phyloP scores from a whole-genome alignment of 2,329 filamentous ascomycete species.

The Drechmeria coniospora region DNA sequence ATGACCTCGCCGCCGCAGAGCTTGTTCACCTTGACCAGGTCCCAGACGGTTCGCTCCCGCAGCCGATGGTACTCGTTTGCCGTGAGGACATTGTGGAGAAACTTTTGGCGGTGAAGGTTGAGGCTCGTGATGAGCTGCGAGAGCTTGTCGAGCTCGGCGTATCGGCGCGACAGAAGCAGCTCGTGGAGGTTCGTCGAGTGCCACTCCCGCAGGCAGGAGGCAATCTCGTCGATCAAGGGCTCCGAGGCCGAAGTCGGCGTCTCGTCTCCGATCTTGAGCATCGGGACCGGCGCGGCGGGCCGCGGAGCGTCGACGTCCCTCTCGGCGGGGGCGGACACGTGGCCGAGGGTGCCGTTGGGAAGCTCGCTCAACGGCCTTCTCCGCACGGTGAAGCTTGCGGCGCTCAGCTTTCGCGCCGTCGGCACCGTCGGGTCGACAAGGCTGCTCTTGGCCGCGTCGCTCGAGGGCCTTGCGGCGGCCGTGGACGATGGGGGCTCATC shows the following conservation, averaged over 20 bases:
- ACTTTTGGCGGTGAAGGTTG: constrained; percentile 72
- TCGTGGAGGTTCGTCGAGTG: constrained; percentile 95
- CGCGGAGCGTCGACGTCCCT: constrained; percentile 56
- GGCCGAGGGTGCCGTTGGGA: constrained; percentile 23
- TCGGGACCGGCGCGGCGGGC: constrained; percentile 83
- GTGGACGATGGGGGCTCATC: constrained; percentile 11
- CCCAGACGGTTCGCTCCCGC: constrained; percentile 87
- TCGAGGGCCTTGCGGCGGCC: constrained; percentile 15
- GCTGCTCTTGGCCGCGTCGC: constrained; percentile 40
- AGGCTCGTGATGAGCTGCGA: constrained; percentile 68
- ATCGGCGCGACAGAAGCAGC: constrained; percentile 68
- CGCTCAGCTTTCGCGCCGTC: constrained; percentile 19
- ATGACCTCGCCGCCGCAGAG: constrained; percentile 87
- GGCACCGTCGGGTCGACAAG: constrained; percentile 22
- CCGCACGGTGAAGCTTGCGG: constrained; percentile 9
- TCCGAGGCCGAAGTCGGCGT: constrained; percentile 80
- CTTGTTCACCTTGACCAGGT: constrained; percentile 86
- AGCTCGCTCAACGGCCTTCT: constrained; percentile 20
- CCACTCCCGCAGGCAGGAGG: constrained; percentile 93
- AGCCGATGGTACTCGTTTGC: constrained; percentile 65
- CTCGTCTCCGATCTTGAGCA: constrained; percentile 96
- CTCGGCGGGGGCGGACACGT: constrained; percentile 30
- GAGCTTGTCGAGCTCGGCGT: constrained; percentile 65
- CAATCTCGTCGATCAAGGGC: constrained; percentile 91
- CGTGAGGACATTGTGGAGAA: constrained; percentile 88